Evolutionary conservation across 2,329 filamentous ascomycete genomes (phyloP).

Genomic region (Alternaria rosae): DNA sequence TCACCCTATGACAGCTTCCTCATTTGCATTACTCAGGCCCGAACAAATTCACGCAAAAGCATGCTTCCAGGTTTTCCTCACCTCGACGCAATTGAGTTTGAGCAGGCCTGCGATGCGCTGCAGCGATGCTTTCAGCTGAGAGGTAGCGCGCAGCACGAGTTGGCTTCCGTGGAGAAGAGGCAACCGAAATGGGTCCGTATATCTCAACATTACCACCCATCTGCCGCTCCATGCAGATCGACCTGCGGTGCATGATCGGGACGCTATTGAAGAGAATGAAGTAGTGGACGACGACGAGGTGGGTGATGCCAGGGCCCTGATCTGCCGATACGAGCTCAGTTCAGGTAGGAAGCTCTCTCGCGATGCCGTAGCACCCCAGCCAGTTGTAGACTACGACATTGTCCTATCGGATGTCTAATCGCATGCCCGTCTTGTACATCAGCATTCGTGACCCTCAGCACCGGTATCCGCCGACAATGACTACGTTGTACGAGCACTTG

Average conservation of each 20-base stretch:
- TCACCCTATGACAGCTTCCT: not conserved
- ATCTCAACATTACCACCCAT: conserved; percentile 33
- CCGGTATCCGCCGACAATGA: conserved; percentile 40
- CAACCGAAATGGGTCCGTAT: conserved; percentile 16
- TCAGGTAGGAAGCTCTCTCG: conserved; percentile 27
- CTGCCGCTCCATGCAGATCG: conserved; percentile 6
- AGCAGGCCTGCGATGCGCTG: conserved; percentile 33
- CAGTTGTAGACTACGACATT: conserved; percentile 50
- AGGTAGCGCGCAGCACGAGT: conserved; percentile 27
- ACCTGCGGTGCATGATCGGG: not conserved
- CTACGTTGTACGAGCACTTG: conserved; percentile 47
- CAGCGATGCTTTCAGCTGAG: conserved; percentile 20
- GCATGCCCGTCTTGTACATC: conserved; percentile 56
- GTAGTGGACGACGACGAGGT: conserved; percentile 31
- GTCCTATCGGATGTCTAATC: conserved; percentile 54
- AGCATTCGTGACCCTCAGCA: conserved; percentile 37
- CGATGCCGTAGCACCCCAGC: not conserved
- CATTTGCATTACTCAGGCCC: not conserved
- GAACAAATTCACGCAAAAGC: not conserved
- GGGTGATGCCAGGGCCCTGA: not conserved
- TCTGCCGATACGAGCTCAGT: not conserved
- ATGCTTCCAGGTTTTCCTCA: conserved; percentile 37
- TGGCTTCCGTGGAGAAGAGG: conserved; percentile 32
- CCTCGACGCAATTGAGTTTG: conserved; percentile 39
- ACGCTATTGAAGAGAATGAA: conserved; percentile 12